A percentile compares a stretch with the other conserved stretches of the same genome.
These are phyloP conservation scores for Metarhizium brunneum DNA, from an alignment of 2,329 filamentous ascomycete genomes.

Conservation along the genomic window DNA sequence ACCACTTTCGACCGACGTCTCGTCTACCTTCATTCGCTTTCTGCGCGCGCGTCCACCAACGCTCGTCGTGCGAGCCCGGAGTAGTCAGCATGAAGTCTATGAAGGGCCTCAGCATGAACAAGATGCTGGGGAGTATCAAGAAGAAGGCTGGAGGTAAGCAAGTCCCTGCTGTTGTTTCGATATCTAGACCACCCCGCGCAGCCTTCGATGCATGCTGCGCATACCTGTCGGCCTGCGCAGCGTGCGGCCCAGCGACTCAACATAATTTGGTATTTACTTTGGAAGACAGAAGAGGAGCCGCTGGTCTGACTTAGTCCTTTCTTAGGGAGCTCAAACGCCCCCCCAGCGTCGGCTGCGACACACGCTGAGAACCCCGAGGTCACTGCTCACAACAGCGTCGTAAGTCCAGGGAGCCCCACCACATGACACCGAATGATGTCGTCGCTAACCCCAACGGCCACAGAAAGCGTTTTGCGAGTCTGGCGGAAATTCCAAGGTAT, in stretches of 20 bases:
- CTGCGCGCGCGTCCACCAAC: not conserved
- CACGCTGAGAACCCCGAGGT: slow-evolving; percentile 55
- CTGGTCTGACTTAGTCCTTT: not conserved
- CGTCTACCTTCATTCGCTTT: not conserved
- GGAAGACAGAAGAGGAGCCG: not conserved
- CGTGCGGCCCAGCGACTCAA: not conserved
- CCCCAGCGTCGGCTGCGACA: slow-evolving; percentile 14
- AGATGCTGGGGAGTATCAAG: slow-evolving; percentile 46
- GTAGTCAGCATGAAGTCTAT: slow-evolving; percentile 29
- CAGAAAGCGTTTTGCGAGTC: slow-evolving; percentile 79
- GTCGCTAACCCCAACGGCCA: slow-evolving; percentile 6
- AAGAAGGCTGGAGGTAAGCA: slow-evolving; percentile 30
- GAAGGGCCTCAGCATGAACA: slow-evolving; percentile 47
- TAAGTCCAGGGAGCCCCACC: slow-evolving; percentile 28
- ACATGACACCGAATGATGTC: not conserved
- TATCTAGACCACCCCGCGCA: not conserved
- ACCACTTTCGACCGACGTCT: not conserved
- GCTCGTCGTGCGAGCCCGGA: not conserved
- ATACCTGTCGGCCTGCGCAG: not conserved
- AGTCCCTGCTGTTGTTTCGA: not conserved
- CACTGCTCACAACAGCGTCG: slow-evolving; percentile 56
- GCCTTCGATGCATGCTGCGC: not conserved
- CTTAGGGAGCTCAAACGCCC: slow-evolving; percentile 3
- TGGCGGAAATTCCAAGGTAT: slow-evolving; percentile 47
- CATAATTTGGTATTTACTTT: not conserved